These are phyloP conservation scores for Hirsutella thompsonii DNA, from an alignment of 2,329 filamentous ascomycete species.

Conservation along the genomic window DNA sequence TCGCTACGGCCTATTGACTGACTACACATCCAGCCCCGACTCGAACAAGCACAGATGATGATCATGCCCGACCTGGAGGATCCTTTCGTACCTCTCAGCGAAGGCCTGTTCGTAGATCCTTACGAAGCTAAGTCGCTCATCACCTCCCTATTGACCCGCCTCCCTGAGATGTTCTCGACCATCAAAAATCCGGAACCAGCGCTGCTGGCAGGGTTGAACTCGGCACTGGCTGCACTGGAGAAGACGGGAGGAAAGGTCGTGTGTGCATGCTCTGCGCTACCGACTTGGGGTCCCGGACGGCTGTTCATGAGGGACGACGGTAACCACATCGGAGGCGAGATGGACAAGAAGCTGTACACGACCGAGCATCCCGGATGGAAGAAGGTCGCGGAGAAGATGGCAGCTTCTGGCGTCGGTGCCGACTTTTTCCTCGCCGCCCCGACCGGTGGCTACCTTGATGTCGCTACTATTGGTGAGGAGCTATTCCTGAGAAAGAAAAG, in stretches of 20 bases:
- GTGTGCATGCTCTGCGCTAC: slow-evolving; percentile 74
- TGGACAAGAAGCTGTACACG: slow-evolving; percentile 81
- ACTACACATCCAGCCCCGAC: slow-evolving; percentile 39
- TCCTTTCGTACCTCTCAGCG: slow-evolving; percentile 83
- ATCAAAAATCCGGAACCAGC: slow-evolving; percentile 88
- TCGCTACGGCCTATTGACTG: slow-evolving; percentile 4
- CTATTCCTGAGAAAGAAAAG: neutral
- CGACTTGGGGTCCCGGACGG: slow-evolving; percentile 81
- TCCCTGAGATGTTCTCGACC: slow-evolving; percentile 76
- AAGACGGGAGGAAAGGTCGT: slow-evolving; percentile 86
- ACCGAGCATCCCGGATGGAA: slow-evolving; percentile 84
- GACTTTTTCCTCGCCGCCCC: slow-evolving; percentile 94
- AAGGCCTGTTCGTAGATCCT: slow-evolving; percentile 89
- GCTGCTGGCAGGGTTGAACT: slow-evolving; percentile 70
- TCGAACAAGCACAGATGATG: slow-evolving; percentile 92
- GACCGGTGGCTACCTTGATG: slow-evolving; percentile 80
- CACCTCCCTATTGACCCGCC: slow-evolving; percentile 66
- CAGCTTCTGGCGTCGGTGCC: slow-evolving; percentile 71
- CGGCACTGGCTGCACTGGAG: slow-evolving; percentile 71
- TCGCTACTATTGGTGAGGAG: slow-evolving; percentile 70
- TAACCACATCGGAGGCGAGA: slow-evolving; percentile 74
- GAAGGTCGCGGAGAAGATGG: slow-evolving; percentile 78
- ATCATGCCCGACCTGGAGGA: slow-evolving; percentile 97
- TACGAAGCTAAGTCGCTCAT: slow-evolving; percentile 82
- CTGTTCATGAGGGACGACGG: slow-evolving; percentile 80